Evolutionary conservation across 345 rosid species (phyloP).

Genomic region (Trapa bicornis): DNA sequence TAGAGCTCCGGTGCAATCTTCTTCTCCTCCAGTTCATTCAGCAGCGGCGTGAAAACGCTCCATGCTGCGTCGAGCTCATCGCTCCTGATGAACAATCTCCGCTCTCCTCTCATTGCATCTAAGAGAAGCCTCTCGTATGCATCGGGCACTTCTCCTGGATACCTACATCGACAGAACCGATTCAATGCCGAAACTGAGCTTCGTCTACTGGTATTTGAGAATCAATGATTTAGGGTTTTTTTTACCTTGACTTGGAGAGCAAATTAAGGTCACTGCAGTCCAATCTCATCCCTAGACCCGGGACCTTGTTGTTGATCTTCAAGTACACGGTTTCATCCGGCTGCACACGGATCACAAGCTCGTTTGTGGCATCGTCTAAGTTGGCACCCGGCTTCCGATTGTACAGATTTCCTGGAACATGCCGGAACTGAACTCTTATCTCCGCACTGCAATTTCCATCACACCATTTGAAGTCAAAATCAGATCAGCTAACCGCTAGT

Average conservation of each 20-base stretch:
- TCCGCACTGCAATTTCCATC: conserved; percentile 26
- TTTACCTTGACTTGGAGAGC: conserved; percentile 31
- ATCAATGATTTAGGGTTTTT: neutral
- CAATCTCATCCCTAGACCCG: conserved; percentile 40
- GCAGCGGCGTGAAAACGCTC: conserved; percentile 34
- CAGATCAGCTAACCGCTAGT: neutral
- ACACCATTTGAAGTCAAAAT: neutral
- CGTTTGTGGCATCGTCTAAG: conserved; percentile 30
- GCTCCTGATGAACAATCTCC: conserved; percentile 32
- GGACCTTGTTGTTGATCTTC: conserved; percentile 45
- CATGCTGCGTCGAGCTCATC: conserved; percentile 50
- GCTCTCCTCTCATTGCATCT: conserved; percentile 35
- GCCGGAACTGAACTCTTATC: conserved; percentile 42
- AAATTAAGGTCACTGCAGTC: conserved; percentile 38
- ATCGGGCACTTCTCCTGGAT: conserved; percentile 27
- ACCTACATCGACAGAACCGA: conserved; percentile 13
- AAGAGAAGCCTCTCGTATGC: conserved; percentile 41
- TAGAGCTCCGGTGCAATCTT: conserved; percentile 35
- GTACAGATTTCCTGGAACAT: conserved; percentile 42
- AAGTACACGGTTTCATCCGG: conserved; percentile 47
- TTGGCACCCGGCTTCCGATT: conserved; percentile 26
- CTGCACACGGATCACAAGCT: conserved; percentile 39
- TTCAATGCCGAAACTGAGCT: neutral
- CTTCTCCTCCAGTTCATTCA: conserved; percentile 26
- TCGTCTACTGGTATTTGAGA: neutral